Evolutionary conservation across 768 basidiomycete species (phyloP).

Genomic region (Asterophora lycoperdoides): DNA sequence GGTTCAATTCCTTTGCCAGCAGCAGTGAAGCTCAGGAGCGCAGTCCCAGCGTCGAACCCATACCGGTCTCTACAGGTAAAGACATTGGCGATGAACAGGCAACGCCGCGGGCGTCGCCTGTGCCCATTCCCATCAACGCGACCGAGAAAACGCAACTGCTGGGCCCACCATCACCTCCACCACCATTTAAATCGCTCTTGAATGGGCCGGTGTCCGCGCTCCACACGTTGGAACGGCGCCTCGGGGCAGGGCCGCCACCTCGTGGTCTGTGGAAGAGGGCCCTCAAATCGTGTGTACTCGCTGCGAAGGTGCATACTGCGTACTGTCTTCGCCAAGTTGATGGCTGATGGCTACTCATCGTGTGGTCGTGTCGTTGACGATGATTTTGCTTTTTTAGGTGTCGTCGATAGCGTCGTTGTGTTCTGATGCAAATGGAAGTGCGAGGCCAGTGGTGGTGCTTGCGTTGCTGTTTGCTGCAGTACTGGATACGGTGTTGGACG

Average conservation of each 20-base stretch:
- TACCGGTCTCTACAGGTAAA: neutral
- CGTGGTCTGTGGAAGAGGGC: constrained; percentile 15
- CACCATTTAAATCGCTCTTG: neutral
- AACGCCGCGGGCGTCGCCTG: constrained; percentile 1
- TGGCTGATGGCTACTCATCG: no score
- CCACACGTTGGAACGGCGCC: neutral
- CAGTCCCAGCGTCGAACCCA: neutral
- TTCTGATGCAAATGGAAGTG: neutral
- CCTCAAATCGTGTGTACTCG: constrained; percentile 25
- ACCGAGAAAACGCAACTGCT: constrained; percentile 15
- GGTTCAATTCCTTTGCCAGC: neutral
- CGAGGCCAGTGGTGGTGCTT: constrained; percentile 7
- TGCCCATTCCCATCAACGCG: neutral
- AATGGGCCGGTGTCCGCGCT: neutral
- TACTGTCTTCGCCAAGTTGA: neutral
- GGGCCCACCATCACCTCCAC: constrained; percentile 16
- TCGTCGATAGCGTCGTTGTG: constrained; percentile 20
- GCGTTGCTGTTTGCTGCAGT: constrained; percentile 22
- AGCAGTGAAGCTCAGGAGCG: neutral
- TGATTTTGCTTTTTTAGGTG: no score
- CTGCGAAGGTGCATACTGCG: constrained; percentile 21
- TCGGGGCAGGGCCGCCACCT: neutral
- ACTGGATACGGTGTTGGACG: constrained; percentile 24
- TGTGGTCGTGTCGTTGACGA: no score
- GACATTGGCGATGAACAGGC: constrained; percentile 7